Evolutionary conservation across 768 basidiomycete species (phyloP).

Genomic region (Mrakia hoshinonis): DNA sequence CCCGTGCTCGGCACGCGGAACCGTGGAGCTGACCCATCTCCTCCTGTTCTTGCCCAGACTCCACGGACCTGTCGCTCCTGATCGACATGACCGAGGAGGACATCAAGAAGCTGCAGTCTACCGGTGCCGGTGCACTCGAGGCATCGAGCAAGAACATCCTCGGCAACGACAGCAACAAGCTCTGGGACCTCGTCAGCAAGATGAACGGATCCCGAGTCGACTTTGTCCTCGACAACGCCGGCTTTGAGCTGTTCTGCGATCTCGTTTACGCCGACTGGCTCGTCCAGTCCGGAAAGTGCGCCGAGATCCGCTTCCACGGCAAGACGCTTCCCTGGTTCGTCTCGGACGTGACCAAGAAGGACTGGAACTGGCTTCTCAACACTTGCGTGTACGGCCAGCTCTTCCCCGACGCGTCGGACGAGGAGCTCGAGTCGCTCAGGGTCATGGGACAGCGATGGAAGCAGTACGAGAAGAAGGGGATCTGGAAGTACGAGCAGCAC

Average conservation of each 20-base stretch:
- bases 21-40: neutral
- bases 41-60: conserved; percentile 81
- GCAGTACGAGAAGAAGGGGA: conserved; percentile 85
- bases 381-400: conserved; percentile 57
- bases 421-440: conserved; percentile 69
- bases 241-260: conserved; percentile 80
- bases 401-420: conserved; percentile 72
- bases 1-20: neutral
- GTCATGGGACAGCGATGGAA: conserved; percentile 82
- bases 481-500: conserved; percentile 74
- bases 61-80: conserved; percentile 84
- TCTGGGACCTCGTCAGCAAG: conserved; percentile 55
- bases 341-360: conserved; percentile 82
- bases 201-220: conserved; percentile 59
- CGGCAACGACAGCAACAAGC: conserved; percentile 63
- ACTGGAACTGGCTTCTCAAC: conserved; percentile 76
- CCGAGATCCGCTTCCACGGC: conserved; percentile 82
- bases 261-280: conserved; percentile 62
- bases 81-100: conserved; percentile 82
- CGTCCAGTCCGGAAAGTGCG: conserved; percentile 69
- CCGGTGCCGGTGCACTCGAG: conserved; percentile 88
- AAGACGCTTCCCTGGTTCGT: conserved; percentile 77
- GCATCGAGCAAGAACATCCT: conserved; percentile 94
- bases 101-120: conserved; percentile 91
- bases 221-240: conserved; percentile 44